Conservation (phyloP, 176 grass and related monocot species). For the Alloteropsis semialata region DNA sequence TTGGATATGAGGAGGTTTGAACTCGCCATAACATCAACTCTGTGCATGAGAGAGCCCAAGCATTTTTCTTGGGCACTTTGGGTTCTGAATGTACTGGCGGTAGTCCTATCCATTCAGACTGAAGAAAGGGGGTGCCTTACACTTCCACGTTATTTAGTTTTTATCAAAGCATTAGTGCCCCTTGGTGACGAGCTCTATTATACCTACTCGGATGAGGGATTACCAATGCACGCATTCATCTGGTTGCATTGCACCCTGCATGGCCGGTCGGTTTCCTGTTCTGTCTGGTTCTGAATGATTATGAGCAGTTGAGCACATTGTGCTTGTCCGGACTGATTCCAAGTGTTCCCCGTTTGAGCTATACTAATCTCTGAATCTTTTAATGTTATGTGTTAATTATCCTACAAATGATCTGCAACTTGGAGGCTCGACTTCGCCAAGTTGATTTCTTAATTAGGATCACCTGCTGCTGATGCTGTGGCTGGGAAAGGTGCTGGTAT, state of each 20-base stretch:
- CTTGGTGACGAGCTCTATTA: not conserved
- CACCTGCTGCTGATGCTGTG: not conserved
- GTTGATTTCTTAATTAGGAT: not conserved
- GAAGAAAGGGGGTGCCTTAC: not conserved
- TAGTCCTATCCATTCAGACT: not conserved
- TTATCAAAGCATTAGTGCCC: not conserved
- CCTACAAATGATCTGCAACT: constrained; percentile 3
- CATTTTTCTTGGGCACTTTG: not conserved
- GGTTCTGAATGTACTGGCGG: not conserved
- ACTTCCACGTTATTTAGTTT: not conserved
- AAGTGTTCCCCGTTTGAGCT: not conserved
- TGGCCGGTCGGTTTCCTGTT: not conserved
- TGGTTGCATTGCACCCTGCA: not conserved
- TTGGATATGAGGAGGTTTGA: not conserved
- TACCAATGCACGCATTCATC: not conserved
- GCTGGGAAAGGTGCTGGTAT: not conserved
- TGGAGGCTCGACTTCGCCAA: constrained; percentile 1
- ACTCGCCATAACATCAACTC: not conserved
- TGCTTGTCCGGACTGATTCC: not conserved
- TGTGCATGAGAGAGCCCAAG: not conserved
- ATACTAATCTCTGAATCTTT: not conserved
- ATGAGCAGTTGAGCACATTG: constrained; percentile 12
- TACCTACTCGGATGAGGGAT: not conserved
- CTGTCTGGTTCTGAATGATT: not conserved
- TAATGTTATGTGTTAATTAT: not conserved